These are phyloP conservation scores for Amanita muscaria DNA, from an alignment of 768 basidiomycete species.

Conservation along the genomic window DNA sequence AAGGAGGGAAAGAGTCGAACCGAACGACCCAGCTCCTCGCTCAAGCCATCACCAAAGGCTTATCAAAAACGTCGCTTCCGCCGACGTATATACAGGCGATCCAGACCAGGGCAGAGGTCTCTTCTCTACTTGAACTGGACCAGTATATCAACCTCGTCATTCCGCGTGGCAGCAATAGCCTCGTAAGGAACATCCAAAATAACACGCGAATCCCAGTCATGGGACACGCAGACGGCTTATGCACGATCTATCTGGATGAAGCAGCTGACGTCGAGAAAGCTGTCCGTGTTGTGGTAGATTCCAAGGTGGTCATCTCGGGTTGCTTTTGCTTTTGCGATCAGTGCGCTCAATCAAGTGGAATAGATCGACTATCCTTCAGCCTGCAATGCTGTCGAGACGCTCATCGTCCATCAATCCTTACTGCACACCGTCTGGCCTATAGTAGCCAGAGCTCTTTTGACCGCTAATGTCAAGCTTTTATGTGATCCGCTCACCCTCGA, in stretches of 20 bases:
- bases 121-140: constrained; percentile 78
- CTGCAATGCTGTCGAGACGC: constrained; percentile 87
- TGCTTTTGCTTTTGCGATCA: neutral
- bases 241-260: constrained; percentile 84
- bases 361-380: constrained; percentile 94
- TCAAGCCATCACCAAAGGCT: constrained; percentile 67
- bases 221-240: constrained; percentile 97
- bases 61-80: constrained; percentile 66
- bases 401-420: constrained; percentile 73
- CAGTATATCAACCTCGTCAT: constrained; percentile 95
- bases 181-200: constrained; percentile 85
- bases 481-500: constrained; percentile 65
- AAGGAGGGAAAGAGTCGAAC: constrained; percentile 94
- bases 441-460: constrained; percentile 66
- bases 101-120: constrained; percentile 86
- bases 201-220: constrained; percentile 92
- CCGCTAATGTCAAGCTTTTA: constrained; percentile 62
- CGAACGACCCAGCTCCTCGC: constrained; percentile 72
- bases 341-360: neutral
- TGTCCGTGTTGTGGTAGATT: constrained; percentile 73
- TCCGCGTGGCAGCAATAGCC: constrained; percentile 86
- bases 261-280: constrained; percentile 74
- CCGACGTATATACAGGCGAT: constrained; percentile 83
- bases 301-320: constrained; percentile 75
- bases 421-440: constrained; percentile 71